phyloP scores from a whole-genome alignment of 768 basidiomycete species.

The Lactarius sp. region DNA sequence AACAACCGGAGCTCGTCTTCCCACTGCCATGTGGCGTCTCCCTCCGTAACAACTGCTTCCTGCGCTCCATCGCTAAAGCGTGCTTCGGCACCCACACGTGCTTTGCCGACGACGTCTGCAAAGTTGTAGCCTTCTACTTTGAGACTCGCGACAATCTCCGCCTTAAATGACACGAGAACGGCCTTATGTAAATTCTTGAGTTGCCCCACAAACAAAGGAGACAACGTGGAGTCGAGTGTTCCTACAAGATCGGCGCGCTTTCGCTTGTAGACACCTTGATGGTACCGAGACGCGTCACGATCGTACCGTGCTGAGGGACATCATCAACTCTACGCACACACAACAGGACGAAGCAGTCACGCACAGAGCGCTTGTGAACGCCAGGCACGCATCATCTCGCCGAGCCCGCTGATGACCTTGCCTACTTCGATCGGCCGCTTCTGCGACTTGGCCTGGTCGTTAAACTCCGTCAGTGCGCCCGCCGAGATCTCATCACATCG shows the following conservation, averaged over 20 bases:
- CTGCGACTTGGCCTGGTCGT: constrained; percentile 75
- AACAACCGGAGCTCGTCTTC: constrained; percentile 74
- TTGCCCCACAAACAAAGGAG: constrained; percentile 88
- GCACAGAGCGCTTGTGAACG: constrained; percentile 55
- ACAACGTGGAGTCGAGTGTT: constrained; percentile 71
- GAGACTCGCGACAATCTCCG: constrained; percentile 66
- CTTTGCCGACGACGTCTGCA: constrained; percentile 68
- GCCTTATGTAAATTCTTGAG: constrained; percentile 88
- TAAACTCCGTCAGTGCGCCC: constrained; percentile 74
- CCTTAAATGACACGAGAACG: constrained; percentile 73
- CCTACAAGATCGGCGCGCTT: constrained; percentile 81
- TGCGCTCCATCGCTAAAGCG: constrained; percentile 62
- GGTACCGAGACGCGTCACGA: constrained; percentile 93
- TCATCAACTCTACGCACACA: neutral
- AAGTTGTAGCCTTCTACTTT: constrained; percentile 84
- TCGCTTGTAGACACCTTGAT: constrained; percentile 86
- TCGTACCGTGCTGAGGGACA: constrained; percentile 75
- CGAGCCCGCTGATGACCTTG: constrained; percentile 76
- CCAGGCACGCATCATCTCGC: constrained; percentile 79
- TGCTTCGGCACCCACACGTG: constrained; percentile 54
- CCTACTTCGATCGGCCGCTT: constrained; percentile 83
- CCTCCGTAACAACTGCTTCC: constrained; percentile 62
- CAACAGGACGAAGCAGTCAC: constrained; percentile 31
- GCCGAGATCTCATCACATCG: constrained; percentile 95
- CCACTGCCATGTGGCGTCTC: constrained; percentile 72